Percentiles rank a stretch among this genome's conserved stretches.
These are phyloP conservation scores for Aureobasidium musti DNA, from an alignment of 2,329 filamentous ascomycete species.

Conservation along the genomic window DNA sequence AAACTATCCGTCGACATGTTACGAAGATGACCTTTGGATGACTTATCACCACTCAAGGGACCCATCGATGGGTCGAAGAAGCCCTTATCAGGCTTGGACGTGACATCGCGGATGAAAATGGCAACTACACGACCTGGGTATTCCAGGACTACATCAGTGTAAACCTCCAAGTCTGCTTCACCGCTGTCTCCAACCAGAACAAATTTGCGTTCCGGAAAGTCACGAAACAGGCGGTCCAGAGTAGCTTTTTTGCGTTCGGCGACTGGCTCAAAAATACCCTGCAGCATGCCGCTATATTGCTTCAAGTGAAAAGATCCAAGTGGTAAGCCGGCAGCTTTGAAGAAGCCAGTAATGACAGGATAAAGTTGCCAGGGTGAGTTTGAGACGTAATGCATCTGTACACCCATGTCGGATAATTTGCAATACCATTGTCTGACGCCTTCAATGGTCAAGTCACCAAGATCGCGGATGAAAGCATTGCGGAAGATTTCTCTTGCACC, in stretches of 20 bases:
- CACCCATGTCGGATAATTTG: constrained; percentile 73
- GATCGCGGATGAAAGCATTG: constrained; percentile 88
- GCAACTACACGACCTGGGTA: constrained; percentile 81
- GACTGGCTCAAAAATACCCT: constrained; percentile 97
- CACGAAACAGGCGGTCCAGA: constrained; percentile 77
- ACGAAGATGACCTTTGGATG: constrained; percentile 34
- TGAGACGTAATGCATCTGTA: constrained; percentile 95
- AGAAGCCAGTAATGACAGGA: constrained; percentile 82
- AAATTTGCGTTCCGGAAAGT: constrained; percentile 88
- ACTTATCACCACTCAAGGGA: constrained; percentile 38
- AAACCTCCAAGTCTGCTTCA: constrained; percentile 94
- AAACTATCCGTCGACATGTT: constrained; percentile 40
- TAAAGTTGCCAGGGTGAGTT: constrained; percentile 99
- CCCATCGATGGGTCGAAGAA: constrained; percentile 73
- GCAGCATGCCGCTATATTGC: constrained; percentile 94
- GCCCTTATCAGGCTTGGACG: constrained; percentile 68
- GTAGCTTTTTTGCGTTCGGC: constrained; percentile 91
- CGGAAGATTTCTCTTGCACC: constrained; percentile 94
- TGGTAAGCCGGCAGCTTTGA: constrained; percentile 76
- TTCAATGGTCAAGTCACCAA: constrained; percentile 77
- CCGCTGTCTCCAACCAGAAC: constrained; percentile 93
- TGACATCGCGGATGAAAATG: constrained; percentile 94
- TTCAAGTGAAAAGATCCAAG: constrained; percentile 92
- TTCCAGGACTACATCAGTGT: constrained; percentile 85
- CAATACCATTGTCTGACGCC: constrained; percentile 91